Conservation (phyloP, 352 stramenopile genomes). For the Aphanomyces stellatus region DNA sequence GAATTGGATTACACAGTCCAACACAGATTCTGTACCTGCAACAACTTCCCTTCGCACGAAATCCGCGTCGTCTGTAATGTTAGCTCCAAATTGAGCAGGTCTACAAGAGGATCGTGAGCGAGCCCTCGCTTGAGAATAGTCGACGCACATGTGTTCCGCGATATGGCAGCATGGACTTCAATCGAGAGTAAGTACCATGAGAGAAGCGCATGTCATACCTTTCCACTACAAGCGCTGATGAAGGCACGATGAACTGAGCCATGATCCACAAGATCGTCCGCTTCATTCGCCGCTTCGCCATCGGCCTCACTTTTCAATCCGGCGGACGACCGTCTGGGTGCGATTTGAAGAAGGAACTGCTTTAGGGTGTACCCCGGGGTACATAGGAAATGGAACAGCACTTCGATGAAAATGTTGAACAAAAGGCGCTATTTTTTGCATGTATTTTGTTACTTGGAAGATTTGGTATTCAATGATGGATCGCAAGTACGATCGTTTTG, state of each 20-base stretch:
- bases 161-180: slow-evolving; percentile 10
- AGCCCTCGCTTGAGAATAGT: not conserved
- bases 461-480: too few species aligned
- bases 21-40: not conserved
- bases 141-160: slow-evolving; percentile 3
- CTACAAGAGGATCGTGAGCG: not conserved
- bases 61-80: slow-evolving; percentile 6
- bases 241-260: not conserved
- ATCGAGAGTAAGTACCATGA: not conserved
- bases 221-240: not conserved
- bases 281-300: too few species aligned
- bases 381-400: too few species aligned
- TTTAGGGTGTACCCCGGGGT: too few species aligned
- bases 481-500: too few species aligned
- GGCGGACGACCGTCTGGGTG: too few species aligned
- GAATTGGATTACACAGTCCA: not conserved
- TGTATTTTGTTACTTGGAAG: too few species aligned
- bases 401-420: too few species aligned
- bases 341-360: too few species aligned
- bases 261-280: too few species aligned
- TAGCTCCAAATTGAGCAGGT: slow-evolving; percentile 11
- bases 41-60: not conserved
- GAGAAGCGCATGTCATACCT: not conserved
- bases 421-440: too few species aligned
- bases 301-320: too few species aligned